Percentiles rank a stretch among this genome's conserved stretches.
Conservation (phyloP, 2,329 filamentous ascomycete genomes). For the Xylaria sp. region DNA sequence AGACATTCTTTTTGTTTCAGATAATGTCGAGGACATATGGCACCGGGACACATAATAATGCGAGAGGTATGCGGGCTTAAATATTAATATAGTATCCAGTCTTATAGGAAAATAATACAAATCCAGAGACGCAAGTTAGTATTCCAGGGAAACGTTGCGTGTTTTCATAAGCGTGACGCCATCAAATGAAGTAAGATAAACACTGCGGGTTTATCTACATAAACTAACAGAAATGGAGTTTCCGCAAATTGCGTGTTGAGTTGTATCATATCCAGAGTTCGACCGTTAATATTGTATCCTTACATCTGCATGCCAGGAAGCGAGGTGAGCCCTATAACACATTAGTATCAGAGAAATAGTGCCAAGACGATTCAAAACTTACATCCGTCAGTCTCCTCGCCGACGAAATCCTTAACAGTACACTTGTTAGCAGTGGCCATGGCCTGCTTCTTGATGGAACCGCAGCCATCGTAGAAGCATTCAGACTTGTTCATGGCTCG, state of each 20-base stretch:
- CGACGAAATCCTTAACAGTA: conserved; percentile 46
- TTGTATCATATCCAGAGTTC: background rate
- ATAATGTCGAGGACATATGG: background rate
- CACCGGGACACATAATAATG: background rate
- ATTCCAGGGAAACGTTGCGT: background rate
- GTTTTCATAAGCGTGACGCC: background rate
- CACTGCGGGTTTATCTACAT: conserved; percentile 14
- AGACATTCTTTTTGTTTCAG: background rate
- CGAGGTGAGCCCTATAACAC: conserved; percentile 38
- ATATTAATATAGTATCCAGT: background rate
- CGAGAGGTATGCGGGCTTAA: background rate
- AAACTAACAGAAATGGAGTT: conserved; percentile 5
- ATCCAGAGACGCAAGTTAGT: background rate
- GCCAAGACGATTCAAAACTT: conserved; percentile 34
- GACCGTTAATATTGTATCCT: background rate
- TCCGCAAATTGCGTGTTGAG: background rate
- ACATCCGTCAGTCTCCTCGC: conserved; percentile 49
- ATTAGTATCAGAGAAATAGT: conserved; percentile 24
- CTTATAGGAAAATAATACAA: background rate
- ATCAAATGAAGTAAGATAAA: conserved; percentile 10
- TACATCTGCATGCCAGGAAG: conserved; percentile 41
- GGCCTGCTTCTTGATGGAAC: conserved; percentile 48
- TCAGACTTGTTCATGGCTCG: conserved; percentile 53
- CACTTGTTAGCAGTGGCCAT: conserved; percentile 48
- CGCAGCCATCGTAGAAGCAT: conserved; percentile 53